Conservation (phyloP, 2,329 filamentous ascomycete genomes). For the Zymoseptoria pseudotritici region DNA sequence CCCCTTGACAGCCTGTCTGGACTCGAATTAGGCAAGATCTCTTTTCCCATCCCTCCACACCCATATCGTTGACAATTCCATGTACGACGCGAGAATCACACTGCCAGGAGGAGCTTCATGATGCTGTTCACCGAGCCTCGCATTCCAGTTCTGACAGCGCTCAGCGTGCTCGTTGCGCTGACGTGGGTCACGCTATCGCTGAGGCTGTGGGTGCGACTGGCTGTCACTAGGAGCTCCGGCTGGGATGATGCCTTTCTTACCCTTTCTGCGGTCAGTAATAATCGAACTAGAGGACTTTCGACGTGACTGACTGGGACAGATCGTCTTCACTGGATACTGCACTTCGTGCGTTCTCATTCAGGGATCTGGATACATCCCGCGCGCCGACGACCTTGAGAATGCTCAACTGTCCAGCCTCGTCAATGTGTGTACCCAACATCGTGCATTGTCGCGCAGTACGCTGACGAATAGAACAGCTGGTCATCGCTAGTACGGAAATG, state of each 20-base stretch:
- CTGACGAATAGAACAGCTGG: slow-evolving; percentile 15
- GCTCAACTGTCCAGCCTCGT: neutral
- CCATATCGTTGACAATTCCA: neutral
- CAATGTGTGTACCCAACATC: neutral
- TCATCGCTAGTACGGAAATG: slow-evolving; percentile 29
- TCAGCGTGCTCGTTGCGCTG: neutral
- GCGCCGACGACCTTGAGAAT: slow-evolving; percentile 1
- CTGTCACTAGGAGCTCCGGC: slow-evolving; percentile 34
- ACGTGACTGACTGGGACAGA: slow-evolving; percentile 6
- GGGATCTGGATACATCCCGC: slow-evolving; percentile 6
- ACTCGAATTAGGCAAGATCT: neutral
- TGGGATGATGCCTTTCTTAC: slow-evolving; percentile 40
- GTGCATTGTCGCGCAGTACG: neutral
- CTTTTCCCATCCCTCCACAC: neutral
- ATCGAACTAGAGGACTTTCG: neutral
- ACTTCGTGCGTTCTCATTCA: slow-evolving; percentile 9
- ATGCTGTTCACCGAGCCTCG: neutral
- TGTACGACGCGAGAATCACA: neutral
- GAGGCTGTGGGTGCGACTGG: slow-evolving; percentile 34
- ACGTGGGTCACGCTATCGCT: slow-evolving; percentile 33
- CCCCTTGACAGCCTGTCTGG: neutral
- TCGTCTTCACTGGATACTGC: slow-evolving; percentile 14
- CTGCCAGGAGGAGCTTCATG: neutral
- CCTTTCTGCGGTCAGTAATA: slow-evolving; percentile 30
- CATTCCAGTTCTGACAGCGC: neutral